phyloP scores from a whole-genome alignment of 495 filamentous ascomycete genomes.

The Parachaetomium inaequale region DNA sequence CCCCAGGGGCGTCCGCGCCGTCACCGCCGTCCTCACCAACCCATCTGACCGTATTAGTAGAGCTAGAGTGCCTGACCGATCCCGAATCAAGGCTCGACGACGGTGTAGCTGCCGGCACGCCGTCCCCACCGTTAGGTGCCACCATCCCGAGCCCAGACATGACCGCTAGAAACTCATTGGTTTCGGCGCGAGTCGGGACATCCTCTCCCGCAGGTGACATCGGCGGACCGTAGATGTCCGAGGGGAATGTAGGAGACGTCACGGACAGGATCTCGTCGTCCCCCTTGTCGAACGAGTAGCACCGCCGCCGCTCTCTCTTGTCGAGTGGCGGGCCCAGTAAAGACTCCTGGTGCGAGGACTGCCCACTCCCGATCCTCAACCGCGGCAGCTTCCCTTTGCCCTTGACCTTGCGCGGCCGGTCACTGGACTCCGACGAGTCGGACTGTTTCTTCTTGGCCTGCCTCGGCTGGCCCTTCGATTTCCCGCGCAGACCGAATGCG shows the following conservation, averaged over 20 bases:
- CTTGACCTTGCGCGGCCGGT: background rate
- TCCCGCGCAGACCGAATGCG: background rate
- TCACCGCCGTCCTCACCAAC: background rate
- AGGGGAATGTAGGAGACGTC: background rate
- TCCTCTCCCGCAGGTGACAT: background rate
- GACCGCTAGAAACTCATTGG: background rate
- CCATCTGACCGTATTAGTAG: background rate
- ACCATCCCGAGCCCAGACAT: background rate
- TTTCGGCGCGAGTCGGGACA: background rate
- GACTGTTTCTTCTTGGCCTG: background rate
- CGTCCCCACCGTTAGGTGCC: background rate
- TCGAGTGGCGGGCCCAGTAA: background rate
- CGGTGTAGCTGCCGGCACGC: background rate
- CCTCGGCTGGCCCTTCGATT: background rate
- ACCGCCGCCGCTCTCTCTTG: background rate
- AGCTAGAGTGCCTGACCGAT: background rate
- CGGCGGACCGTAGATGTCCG: background rate
- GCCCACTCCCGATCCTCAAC: background rate
- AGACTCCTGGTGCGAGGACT: background rate
- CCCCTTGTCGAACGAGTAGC: slow-evolving; percentile 22
- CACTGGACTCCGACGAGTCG: background rate
- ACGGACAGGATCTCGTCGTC: slow-evolving; percentile 18
- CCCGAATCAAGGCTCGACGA: background rate
- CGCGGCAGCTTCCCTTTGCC: background rate
- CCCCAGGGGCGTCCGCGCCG: background rate